Evolutionary conservation across 2,329 filamentous ascomycete species (phyloP).

Genomic region (Ophiostoma pallidulum): DNA sequence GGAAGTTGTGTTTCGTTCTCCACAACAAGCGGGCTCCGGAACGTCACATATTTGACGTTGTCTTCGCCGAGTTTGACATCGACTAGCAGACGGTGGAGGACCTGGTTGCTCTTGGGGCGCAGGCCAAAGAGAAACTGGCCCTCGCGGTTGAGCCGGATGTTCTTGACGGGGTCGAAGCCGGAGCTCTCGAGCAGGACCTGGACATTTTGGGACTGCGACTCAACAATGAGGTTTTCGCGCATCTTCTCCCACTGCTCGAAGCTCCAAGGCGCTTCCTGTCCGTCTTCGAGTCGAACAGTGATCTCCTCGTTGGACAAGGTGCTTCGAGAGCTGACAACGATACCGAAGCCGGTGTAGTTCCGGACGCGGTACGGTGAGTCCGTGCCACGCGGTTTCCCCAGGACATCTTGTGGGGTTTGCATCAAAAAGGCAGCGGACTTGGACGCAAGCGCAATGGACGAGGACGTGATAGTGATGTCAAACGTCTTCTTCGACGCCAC

Average conservation of each 20-base stretch:
- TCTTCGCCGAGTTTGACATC: slow-evolving; percentile 85
- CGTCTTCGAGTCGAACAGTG: slow-evolving; percentile 71
- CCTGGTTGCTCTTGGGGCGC: slow-evolving; percentile 73
- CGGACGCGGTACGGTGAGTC: slow-evolving; percentile 90
- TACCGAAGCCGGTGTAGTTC: slow-evolving; percentile 91
- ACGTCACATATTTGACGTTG: slow-evolving; percentile 96
- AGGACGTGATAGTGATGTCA: slow-evolving; percentile 85
- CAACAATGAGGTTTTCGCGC: slow-evolving; percentile 81
- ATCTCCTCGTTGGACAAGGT: slow-evolving; percentile 57
- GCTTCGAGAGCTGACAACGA: slow-evolving; percentile 72
- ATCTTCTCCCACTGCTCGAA: slow-evolving; percentile 97
- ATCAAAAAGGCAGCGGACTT: slow-evolving; percentile 89
- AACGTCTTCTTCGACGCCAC: slow-evolving; percentile 82
- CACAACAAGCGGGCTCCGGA: slow-evolving; percentile 81
- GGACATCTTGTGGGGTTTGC: slow-evolving; percentile 69
- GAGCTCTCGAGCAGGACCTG: slow-evolving; percentile 82
- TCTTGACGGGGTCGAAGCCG: slow-evolving; percentile 82
- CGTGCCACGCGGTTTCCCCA: slow-evolving; percentile 83
- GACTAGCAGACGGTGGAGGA: slow-evolving; percentile 82
- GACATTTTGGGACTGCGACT: slow-evolving; percentile 66
- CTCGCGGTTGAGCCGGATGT: slow-evolving; percentile 85
- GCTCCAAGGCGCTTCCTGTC: slow-evolving; percentile 86
- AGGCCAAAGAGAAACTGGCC: slow-evolving; percentile 86
- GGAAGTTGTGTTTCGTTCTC: slow-evolving; percentile 97
- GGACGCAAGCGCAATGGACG: slow-evolving; percentile 83